phyloP scores from a whole-genome alignment of 192 early-diverging fungal species.

The Dissophora ornata region DNA sequence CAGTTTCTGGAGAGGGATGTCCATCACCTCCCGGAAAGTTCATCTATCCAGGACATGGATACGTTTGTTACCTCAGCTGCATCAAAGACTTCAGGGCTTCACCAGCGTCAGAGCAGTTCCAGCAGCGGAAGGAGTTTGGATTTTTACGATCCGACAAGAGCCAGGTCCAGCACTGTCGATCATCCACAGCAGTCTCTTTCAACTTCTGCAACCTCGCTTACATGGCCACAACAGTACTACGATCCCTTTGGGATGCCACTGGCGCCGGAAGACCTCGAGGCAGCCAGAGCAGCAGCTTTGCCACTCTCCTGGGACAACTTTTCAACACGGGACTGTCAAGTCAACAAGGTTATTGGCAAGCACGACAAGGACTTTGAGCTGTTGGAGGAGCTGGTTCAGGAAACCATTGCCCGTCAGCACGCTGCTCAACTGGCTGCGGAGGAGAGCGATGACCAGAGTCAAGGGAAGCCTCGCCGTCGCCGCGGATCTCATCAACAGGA shows the following conservation, averaged over 20 bases:
- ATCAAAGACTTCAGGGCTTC: not conserved
- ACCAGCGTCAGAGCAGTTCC: conserved; percentile 6
- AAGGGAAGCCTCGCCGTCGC: not conserved
- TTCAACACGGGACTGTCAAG: conserved; percentile 34
- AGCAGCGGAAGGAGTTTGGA: conserved; percentile 13
- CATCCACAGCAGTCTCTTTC: not conserved
- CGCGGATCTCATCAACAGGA: not conserved
- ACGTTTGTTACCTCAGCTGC: not conserved
- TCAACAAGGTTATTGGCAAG: conserved; percentile 44
- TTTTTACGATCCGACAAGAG: conserved; percentile 7
- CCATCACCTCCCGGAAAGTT: not conserved
- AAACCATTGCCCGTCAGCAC: conserved; percentile 31
- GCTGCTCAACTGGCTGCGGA: not conserved
- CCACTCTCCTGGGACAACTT: conserved; percentile 50
- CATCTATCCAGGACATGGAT: not conserved
- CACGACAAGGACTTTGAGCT: conserved; percentile 31
- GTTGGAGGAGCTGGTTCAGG: conserved; percentile 40
- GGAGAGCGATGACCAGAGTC: not conserved
- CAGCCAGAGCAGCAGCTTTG: conserved; percentile 9
- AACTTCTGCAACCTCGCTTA: not conserved
- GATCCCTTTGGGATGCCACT: not conserved
- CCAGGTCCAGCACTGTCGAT: conserved; percentile 2
- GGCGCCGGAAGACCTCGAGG: conserved; percentile 3
- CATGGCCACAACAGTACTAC: not conserved
- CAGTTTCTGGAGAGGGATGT: not conserved